Conservation (phyloP, 169 alveolate species). For the Plasmodium yoelii region DNA sequence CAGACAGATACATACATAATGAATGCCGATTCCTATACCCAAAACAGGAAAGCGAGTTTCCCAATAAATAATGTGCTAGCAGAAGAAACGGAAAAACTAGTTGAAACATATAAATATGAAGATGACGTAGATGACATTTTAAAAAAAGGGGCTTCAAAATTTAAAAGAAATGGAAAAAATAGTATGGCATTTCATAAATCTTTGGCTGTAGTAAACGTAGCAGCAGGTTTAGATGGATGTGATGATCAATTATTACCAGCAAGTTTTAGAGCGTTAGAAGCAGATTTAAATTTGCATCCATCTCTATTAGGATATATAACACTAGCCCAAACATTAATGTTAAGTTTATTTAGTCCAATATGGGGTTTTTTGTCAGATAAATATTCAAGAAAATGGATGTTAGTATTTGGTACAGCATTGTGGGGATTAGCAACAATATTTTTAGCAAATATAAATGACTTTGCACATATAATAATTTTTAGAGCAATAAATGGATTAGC, state of each 20-base stretch:
- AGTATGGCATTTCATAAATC: constrained; percentile 74
- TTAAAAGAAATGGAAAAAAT: constrained; percentile 20
- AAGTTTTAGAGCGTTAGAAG: constrained; percentile 91
- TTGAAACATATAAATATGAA: constrained; percentile 29
- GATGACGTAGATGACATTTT: not conserved
- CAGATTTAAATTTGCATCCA: constrained; percentile 89
- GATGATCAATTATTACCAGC: constrained; percentile 93
- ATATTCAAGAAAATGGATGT: constrained; percentile 87
- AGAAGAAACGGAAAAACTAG: constrained; percentile 70
- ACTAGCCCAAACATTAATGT: constrained; percentile 88
- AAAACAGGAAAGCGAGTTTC: constrained; percentile 8
- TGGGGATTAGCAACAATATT: constrained; percentile 90
- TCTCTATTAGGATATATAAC: constrained; percentile 87
- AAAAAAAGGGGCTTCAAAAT: constrained; percentile 7
- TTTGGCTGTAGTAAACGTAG: constrained; percentile 85
- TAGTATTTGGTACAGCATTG: constrained; percentile 88
- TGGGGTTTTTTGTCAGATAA: constrained; percentile 93
- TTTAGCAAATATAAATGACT: constrained; percentile 85
- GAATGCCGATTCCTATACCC: constrained; percentile 36
- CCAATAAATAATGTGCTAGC: constrained; percentile 17
- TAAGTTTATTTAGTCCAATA: constrained; percentile 89
- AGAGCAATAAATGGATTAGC: constrained; percentile 89
- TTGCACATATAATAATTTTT: constrained; percentile 83
- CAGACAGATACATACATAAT: not conserved
- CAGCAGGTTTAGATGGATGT: constrained; percentile 92